Conservation (phyloP, 805 yeast species). For the Saccharomyces jurei region DNA sequence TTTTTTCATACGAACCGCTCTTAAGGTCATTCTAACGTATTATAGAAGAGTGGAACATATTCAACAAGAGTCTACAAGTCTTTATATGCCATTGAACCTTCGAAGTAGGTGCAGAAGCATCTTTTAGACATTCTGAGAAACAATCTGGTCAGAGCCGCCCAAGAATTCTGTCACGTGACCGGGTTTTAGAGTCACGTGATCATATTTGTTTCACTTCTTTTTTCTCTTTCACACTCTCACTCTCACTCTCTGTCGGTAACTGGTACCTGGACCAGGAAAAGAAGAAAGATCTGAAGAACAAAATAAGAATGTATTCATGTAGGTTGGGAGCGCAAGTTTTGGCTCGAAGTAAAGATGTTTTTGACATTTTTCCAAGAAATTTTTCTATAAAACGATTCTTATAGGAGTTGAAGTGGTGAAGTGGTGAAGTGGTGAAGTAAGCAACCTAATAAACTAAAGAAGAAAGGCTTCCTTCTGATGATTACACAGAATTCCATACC, state of each 20-base stretch:
- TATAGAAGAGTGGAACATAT: too few species aligned
- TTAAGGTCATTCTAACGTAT: too few species aligned
- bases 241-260: background rate
- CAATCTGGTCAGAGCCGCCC: background rate
- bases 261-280: background rate
- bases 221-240: background rate
- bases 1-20: too few species aligned
- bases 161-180: background rate
- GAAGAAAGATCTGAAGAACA: background rate
- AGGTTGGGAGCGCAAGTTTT: background rate
- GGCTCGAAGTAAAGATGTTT: background rate
- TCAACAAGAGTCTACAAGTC: background rate
- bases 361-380: too few species aligned
- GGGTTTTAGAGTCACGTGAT: background rate
- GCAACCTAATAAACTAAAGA: background rate
- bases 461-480: constrained; percentile 6
- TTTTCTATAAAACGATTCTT: background rate
- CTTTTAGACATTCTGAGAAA: background rate
- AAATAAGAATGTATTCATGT: background rate
- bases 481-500: constrained; percentile 57
- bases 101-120: background rate
- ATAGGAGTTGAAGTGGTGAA: background rate
- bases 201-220: background rate
- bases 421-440: background rate
- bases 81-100: too few species aligned